Conservation (phyloP, 768 basidiomycete species). For the Collybia sp. region DNA sequence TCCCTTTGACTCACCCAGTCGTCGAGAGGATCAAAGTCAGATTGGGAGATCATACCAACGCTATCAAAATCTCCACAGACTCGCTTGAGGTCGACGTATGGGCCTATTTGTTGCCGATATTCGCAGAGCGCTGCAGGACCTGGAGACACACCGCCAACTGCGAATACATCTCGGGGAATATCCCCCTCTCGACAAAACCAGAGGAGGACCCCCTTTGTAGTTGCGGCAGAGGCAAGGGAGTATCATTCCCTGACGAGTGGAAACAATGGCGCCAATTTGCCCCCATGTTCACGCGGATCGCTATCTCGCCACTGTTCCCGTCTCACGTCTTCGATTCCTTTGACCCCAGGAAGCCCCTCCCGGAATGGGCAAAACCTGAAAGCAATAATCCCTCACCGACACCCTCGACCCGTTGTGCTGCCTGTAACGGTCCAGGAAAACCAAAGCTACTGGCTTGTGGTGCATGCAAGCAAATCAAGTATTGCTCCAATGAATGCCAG, state of each 20-base stretch:
- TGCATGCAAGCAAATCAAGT: constrained; percentile 22
- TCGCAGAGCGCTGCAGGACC: constrained; percentile 48
- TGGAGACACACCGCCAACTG: constrained; percentile 46
- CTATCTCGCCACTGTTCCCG: constrained; percentile 49
- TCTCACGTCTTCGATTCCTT: constrained; percentile 35
- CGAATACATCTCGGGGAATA: constrained; percentile 33
- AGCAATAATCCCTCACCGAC: background rate
- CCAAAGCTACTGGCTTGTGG: constrained; percentile 18
- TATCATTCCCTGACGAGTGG: constrained; percentile 22
- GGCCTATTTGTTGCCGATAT: constrained; percentile 45
- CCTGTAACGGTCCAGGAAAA: constrained; percentile 23
- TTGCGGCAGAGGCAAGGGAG: constrained; percentile 47
- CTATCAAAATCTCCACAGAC: constrained; percentile 13
- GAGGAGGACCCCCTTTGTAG: constrained; percentile 41
- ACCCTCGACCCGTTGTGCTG: constrained; percentile 14
- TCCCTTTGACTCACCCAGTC: constrained; percentile 25
- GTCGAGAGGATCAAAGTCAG: constrained; percentile 6
- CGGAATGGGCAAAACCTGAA: background rate
- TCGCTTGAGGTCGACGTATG: constrained; percentile 33
- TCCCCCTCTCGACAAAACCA: constrained; percentile 35
- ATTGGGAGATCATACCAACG: background rate
- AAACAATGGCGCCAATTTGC: constrained; percentile 22
- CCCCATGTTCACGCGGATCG: constrained; percentile 42
- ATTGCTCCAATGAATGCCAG: constrained; percentile 31
- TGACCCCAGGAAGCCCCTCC: constrained; percentile 6